These are phyloP conservation scores for Macadamia tetraphylla DNA, from an alignment of 164 flowering plant species.

Conservation along the genomic window DNA sequence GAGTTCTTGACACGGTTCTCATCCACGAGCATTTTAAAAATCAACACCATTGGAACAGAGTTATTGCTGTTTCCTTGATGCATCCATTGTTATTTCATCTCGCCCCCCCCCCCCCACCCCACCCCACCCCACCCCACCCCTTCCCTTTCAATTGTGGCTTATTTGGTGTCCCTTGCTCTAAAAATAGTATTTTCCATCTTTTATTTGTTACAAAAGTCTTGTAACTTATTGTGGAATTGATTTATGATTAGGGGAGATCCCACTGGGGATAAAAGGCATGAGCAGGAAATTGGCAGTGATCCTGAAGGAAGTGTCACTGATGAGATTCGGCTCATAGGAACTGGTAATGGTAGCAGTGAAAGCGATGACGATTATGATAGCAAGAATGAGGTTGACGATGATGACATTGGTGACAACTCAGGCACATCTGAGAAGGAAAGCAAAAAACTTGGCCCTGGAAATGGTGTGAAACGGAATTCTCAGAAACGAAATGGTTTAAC, in stretches of 20 bases:
- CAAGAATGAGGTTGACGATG: constrained; percentile 5
- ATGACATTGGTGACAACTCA: constrained; percentile 1
- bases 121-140: background rate
- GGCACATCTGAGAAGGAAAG: constrained; percentile 18
- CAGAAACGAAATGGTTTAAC: constrained; percentile 8
- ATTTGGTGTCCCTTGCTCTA: too few species aligned
- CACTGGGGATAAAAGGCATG: constrained; percentile 12
- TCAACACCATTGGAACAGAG: too few species aligned
- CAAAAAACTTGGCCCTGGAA: constrained; percentile 2
- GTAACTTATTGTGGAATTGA: background rate
- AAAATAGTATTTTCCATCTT: too few species aligned
- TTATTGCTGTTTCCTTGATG: too few species aligned
- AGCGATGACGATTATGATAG: constrained; percentile 7
- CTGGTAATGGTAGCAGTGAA: constrained; percentile 11
- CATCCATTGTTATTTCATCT: too few species aligned
- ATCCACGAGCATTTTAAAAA: too few species aligned
- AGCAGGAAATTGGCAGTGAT: background rate
- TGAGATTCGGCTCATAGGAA: constrained; percentile 4
- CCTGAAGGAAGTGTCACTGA: constrained; percentile 6
- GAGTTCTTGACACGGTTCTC: too few species aligned
- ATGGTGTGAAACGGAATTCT: background rate
- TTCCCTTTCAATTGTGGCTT: background rate
- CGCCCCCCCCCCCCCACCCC: background rate
- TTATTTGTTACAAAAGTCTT: too few species aligned
- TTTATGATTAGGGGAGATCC: constrained; percentile 20